These are phyloP conservation scores for Torulaspora microellipsoides DNA, from an alignment of 805 yeast genomes.

Conservation along the genomic window DNA sequence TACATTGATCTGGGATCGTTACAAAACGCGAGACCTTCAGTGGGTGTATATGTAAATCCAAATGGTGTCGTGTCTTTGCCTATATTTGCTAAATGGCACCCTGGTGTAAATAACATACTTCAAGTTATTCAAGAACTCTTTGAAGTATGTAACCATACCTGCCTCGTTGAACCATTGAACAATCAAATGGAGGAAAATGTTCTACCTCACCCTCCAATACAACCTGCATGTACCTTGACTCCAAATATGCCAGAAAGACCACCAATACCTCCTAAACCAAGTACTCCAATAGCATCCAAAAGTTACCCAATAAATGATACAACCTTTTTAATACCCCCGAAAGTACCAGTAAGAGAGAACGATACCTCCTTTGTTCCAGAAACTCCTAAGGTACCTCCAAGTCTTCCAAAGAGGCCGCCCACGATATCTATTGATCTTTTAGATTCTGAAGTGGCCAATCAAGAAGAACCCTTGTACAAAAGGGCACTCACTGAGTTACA, in stretches of 20 bases:
- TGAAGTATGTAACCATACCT: constrained; percentile 5
- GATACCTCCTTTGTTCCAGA: background rate
- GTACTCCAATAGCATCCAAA: background rate
- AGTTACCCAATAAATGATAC: background rate
- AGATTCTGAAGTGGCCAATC: constrained; percentile 5
- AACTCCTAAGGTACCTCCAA: constrained; percentile 37
- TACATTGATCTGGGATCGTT: constrained; percentile 50
- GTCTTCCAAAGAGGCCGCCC: constrained; percentile 9
- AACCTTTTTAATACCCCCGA: constrained; percentile 2
- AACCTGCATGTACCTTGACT: constrained; percentile 11
- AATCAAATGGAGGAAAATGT: background rate
- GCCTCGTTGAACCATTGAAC: background rate
- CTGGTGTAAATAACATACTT: constrained; percentile 13
- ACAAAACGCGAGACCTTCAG: constrained; percentile 41
- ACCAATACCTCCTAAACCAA: constrained; percentile 12
- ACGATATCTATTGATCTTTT: constrained; percentile 6
- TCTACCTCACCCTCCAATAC: constrained; percentile 9
- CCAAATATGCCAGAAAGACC: constrained; percentile 11
- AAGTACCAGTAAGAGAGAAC: background rate
- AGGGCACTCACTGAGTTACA: constrained; percentile 15
- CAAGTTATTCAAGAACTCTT: constrained; percentile 14
- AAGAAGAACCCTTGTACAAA: constrained; percentile 13
- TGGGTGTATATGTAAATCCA: constrained; percentile 63
- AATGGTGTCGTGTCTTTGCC: constrained; percentile 74
- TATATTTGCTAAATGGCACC: constrained; percentile 54